Evolutionary conservation across 495 filamentous ascomycete genomes (phyloP), one percentile per base, ranked within the genome.

Genomic region (Aspergillus bridgeri): DNA sequence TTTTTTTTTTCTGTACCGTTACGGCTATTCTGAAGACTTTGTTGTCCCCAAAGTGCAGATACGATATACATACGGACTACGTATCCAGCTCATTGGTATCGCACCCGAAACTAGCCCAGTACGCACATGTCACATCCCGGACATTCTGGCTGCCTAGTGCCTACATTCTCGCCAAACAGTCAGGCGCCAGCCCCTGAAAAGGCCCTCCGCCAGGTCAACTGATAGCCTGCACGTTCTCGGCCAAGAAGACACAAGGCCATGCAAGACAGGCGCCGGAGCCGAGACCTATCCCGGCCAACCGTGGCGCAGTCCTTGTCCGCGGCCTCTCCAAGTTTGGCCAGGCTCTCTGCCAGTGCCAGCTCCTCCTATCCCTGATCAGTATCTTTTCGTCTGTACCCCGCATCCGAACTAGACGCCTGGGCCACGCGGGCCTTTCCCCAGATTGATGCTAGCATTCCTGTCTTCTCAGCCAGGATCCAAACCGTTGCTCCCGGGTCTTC

Each of bases 371-470:
- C 18, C 24, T 17, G 29, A 7, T 18, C 46, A 23, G 17, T 51
- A 47, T 53, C 58, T 48, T 42, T n/a, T 21, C 33, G 23, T 52
- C 53, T 63, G 58, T 66, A 66, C 64, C 64, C 64, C 64, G 60
- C 64, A 66, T 66, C 60, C 63, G 63, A n/a, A 54, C 21, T 42
- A 54, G 57, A 45, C 56, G 51, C 51, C 58, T 57, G 60, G 60
- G 47, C 60, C 60, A 66, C 64, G 56, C 64, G 64, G 64, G 61
- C 56, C 56, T 63, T 57, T 59, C 61, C 63, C 64, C 59, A 47
- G 59, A 59, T 46, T 47, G 49, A 48, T 51, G 44, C 54, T 57
- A 38, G 33, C 13, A 38, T 38, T 38, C 33, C 17, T 38, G 33
- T 9, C n/a, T n/a, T 38, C 9, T 38, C 33, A 2, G 33, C 33